These are phyloP conservation scores for Microdochium trichocladiopsis DNA, from an alignment of 2,329 filamentous ascomycete genomes.

Conservation along the genomic window DNA sequence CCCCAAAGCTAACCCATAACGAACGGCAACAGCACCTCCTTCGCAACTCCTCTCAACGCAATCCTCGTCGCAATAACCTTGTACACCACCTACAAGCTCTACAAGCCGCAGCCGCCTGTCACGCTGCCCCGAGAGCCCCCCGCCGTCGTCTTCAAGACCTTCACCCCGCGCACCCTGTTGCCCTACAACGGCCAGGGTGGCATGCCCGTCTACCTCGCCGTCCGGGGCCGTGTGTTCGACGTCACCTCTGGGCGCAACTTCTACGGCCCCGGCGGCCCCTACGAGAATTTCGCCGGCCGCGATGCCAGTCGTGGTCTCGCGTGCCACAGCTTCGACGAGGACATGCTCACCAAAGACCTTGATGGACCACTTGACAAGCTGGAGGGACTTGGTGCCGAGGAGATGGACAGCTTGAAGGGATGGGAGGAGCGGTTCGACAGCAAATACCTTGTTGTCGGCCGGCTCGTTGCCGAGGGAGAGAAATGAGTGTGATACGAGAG, in stretches of 20 bases:
- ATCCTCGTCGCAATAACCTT: slow-evolving; percentile 48
- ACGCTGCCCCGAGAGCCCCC: slow-evolving; percentile 44
- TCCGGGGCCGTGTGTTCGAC: slow-evolving; percentile 6
- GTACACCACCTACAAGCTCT: slow-evolving; percentile 50
- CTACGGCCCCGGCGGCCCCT: slow-evolving; percentile 92
- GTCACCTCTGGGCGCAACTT: slow-evolving; percentile 45
- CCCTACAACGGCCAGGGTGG: slow-evolving; percentile 74
- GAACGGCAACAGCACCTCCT: slow-evolving; percentile 23
- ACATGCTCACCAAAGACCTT: slow-evolving; percentile 89
- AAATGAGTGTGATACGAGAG: slow-evolving; percentile 8
- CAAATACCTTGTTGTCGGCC: slow-evolving; percentile 94
- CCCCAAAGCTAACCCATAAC: slow-evolving; percentile 3
- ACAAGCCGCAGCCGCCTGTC: slow-evolving; percentile 40
- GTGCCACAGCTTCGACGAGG: slow-evolving; percentile 86
- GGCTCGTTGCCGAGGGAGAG: slow-evolving; percentile 55
- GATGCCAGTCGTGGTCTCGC: slow-evolving; percentile 87
- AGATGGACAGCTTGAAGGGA: slow-evolving; percentile 75
- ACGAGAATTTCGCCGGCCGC: slow-evolving; percentile 90
- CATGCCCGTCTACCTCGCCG: slow-evolving; percentile 68
- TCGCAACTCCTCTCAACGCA: slow-evolving; percentile 57
- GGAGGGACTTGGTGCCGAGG: slow-evolving; percentile 62
- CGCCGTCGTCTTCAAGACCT: slow-evolving; percentile 57
- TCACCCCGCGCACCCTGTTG: slow-evolving; percentile 74
- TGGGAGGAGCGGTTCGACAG: slow-evolving; percentile 93
- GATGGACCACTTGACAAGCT: slow-evolving; percentile 76